A percentile compares a stretch with the other conserved stretches of the same genome.
Evolutionary conservation across 148 eudicot genomes (phyloP).

Genomic region (Oxyria digyna): DNA sequence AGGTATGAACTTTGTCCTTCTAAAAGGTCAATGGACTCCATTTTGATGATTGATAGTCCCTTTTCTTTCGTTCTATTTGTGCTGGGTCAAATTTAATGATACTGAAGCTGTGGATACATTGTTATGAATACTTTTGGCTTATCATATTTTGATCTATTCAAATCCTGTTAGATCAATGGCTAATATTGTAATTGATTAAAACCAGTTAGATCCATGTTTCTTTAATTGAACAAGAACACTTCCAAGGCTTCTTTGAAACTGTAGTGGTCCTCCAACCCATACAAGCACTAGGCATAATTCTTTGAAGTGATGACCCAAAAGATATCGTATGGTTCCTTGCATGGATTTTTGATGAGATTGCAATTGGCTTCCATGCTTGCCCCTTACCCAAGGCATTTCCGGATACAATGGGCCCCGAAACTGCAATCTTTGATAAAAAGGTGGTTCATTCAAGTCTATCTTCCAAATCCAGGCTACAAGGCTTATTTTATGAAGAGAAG

Average conservation of each 20-base stretch:
- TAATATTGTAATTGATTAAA: neutral
- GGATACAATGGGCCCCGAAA: neutral
- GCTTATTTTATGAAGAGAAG: too few relatives aligned
- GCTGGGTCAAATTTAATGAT: neutral
- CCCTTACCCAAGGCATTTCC: neutral
- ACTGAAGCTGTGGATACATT: too few relatives aligned
- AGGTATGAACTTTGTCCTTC: slow-evolving; percentile 35
- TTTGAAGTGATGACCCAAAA: neutral
- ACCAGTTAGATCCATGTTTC: neutral
- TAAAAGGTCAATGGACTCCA: slow-evolving; percentile 32
- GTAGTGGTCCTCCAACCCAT: neutral
- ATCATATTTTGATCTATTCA: neutral
- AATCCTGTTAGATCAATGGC: neutral
- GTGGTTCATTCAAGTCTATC: neutral
- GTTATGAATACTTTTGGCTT: too few relatives aligned
- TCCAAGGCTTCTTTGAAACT: neutral
- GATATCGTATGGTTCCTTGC: neutral
- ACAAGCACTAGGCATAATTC: too few relatives aligned
- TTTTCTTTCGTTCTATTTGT: neutral
- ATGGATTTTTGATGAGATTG: neutral
- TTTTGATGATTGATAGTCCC: neutral
- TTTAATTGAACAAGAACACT: too few relatives aligned
- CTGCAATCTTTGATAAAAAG: neutral
- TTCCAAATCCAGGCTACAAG: neutral
- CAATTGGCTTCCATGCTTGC: neutral